A percentile compares a stretch with the other conserved stretches of the same genome.
These are phyloP conservation scores for Macrolepiota fuliginosa DNA, from an alignment of 768 basidiomycete genomes.

Conservation along the genomic window DNA sequence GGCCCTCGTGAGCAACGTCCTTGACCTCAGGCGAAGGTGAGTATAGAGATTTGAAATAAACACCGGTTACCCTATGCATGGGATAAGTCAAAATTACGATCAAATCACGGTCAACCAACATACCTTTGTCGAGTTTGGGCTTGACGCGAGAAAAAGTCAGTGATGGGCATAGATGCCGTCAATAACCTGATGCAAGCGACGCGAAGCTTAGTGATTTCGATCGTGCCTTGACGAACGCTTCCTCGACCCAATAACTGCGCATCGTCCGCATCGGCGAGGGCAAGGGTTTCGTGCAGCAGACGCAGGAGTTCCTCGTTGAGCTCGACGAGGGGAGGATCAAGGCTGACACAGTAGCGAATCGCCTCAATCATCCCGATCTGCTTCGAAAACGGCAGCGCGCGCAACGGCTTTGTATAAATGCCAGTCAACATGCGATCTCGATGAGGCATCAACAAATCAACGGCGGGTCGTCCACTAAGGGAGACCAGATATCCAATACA, in stretches of 20 bases:
- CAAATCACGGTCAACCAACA: constrained; percentile 13
- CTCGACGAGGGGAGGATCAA: constrained; percentile 88
- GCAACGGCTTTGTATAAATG: constrained; percentile 94
- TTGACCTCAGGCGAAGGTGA: constrained; percentile 89
- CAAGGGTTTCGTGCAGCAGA: constrained; percentile 89
- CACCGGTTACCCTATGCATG: constrained; percentile 73
- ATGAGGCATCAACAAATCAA: constrained; percentile 80
- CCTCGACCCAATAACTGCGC: constrained; percentile 71
- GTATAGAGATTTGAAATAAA: constrained; percentile 98
- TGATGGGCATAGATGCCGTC: constrained; percentile 91
- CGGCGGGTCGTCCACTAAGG: constrained; percentile 64
- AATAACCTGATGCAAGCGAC: constrained; percentile 92
- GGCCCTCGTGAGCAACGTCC: constrained; percentile 91
- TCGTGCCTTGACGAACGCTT: constrained; percentile 70
- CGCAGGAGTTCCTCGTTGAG: constrained; percentile 90
- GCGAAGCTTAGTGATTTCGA: constrained; percentile 86
- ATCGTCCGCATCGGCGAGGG: constrained; percentile 95
- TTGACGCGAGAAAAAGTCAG: constrained; percentile 90
- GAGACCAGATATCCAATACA: constrained; percentile 79
- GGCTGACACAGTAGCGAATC: constrained; percentile 87
- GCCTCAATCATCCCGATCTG: constrained; percentile 99
- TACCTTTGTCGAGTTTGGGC: constrained; percentile 84
- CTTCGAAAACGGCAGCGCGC: constrained; percentile 90
- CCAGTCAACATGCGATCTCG: constrained; percentile 85
- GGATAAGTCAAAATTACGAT: not conserved